Evolutionary conservation across 208 protist genomes (phyloP).

Genomic region (Wallacemonas rigidus): DNA sequence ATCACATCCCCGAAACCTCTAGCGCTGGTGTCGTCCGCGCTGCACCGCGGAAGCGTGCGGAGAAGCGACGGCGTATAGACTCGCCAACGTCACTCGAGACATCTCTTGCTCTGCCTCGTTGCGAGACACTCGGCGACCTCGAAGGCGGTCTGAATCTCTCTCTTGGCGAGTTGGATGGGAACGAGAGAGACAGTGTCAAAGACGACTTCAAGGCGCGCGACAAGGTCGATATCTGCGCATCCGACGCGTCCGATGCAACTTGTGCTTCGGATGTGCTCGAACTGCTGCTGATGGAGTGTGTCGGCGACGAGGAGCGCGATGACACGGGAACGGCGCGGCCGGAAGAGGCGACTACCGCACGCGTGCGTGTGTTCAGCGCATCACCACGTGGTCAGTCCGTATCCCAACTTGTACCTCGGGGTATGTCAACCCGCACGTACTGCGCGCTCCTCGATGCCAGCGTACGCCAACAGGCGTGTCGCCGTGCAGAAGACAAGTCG

Average conservation of each 20-base stretch:
- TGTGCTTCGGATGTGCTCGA: background rate
- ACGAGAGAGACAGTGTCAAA: no score
- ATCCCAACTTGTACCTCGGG: slow-evolving; percentile 6
- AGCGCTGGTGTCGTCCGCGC: no score
- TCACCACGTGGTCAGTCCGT: background rate
- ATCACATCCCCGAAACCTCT: background rate
- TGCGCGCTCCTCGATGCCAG: slow-evolving; percentile 24
- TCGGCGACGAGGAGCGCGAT: background rate
- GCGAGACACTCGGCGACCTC: no score
- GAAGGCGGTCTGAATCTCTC: no score
- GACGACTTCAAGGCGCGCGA: no score
- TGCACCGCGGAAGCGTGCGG: no score
- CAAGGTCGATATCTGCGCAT: no score
- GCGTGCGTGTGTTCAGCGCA: background rate
- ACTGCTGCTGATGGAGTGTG: background rate
- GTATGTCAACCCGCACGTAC: slow-evolving; percentile 22
- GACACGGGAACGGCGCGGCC: background rate
- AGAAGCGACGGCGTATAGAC: no score
- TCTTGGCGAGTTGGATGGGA: no score
- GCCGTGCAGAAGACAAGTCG: background rate
- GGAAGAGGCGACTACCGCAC: background rate
- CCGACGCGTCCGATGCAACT: no score
- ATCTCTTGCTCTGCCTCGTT: no score
- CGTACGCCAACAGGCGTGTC: slow-evolving; percentile 9
- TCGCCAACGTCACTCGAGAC: no score